Conservation (phyloP, 164 flowering plant species). For the Dillenia turbinata region DNA sequence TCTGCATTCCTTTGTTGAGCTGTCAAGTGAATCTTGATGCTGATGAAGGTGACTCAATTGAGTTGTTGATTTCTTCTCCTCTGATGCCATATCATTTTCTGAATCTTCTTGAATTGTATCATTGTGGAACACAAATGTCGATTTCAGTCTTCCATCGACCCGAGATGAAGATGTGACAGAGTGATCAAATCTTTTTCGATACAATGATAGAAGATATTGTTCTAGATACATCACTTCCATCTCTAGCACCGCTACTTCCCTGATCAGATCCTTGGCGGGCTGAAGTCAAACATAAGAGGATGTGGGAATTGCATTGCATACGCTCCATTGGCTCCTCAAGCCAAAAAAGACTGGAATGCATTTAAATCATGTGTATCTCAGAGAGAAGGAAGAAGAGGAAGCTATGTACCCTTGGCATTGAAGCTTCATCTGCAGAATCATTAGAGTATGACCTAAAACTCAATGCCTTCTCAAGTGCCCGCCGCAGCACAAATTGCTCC, state of each 20-base stretch:
- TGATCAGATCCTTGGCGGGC: slow-evolving; percentile 70
- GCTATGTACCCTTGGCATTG: slow-evolving; percentile 53
- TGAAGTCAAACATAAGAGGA: slow-evolving; percentile 19
- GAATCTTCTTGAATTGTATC: slow-evolving; percentile 15
- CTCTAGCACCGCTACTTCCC: slow-evolving; percentile 74
- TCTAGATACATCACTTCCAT: slow-evolving; percentile 71
- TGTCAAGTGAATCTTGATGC: slow-evolving; percentile 9
- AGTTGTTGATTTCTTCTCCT: slow-evolving; percentile 8
- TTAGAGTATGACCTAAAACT: slow-evolving; percentile 28
- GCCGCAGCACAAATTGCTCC: slow-evolving; percentile 49
- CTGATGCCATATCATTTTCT: slow-evolving; percentile 6
- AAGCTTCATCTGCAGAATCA: slow-evolving; percentile 23
- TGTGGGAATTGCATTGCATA: no score
- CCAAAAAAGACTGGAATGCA: neutral
- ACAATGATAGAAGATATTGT: slow-evolving; percentile 70
- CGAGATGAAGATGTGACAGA: slow-evolving; percentile 10
- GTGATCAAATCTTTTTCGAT: slow-evolving; percentile 33
- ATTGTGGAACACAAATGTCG: slow-evolving; percentile 8
- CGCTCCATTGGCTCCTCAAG: no score
- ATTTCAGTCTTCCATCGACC: slow-evolving; percentile 11
- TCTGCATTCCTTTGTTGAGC: slow-evolving; percentile 6
- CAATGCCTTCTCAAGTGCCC: slow-evolving; percentile 58
- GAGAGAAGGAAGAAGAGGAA: neutral
- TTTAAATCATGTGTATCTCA: neutral
- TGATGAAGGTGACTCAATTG: neutral